phyloP scores from a whole-genome alignment of 306 rosid species.

The Fragaria ananassa region DNA sequence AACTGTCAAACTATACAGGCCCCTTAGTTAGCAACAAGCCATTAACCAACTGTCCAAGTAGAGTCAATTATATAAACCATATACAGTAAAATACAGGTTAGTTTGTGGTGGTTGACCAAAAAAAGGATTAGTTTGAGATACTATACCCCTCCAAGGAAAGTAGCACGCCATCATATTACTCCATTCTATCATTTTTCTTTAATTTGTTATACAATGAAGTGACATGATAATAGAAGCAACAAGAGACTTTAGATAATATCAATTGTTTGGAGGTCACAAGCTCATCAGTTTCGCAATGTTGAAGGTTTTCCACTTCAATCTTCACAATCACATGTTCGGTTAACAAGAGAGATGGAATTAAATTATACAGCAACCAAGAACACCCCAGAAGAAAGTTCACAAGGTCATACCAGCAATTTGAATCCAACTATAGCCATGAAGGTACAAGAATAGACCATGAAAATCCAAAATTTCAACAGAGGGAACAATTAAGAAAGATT shows the following conservation, averaged over 20 bases:
- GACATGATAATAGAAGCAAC: not conserved
- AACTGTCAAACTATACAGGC: not conserved
- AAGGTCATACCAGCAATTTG: not conserved
- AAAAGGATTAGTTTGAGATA: not conserved
- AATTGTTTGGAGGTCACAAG: not conserved
- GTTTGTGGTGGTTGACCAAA: not conserved
- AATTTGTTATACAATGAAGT: not conserved
- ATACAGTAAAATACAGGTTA: not conserved
- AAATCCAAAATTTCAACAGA: not conserved
- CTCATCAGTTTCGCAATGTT: not conserved
- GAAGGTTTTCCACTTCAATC: not conserved
- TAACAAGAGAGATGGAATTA: not conserved
- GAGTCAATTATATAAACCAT: not conserved
- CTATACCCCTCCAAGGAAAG: not conserved
- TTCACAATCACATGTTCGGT: not conserved
- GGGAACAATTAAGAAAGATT: not conserved
- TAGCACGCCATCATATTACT: not conserved
- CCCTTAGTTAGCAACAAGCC: not conserved
- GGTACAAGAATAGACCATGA: not conserved
- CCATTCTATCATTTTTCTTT: not conserved
- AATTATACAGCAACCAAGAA: not conserved
- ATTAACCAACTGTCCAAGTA: not conserved
- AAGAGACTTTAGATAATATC: not conserved
- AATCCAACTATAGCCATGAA: constrained; percentile 1
- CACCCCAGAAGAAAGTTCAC: not conserved